Conservation (phyloP, 805 yeast species). For the Sugiyamaella marilandica region DNA sequence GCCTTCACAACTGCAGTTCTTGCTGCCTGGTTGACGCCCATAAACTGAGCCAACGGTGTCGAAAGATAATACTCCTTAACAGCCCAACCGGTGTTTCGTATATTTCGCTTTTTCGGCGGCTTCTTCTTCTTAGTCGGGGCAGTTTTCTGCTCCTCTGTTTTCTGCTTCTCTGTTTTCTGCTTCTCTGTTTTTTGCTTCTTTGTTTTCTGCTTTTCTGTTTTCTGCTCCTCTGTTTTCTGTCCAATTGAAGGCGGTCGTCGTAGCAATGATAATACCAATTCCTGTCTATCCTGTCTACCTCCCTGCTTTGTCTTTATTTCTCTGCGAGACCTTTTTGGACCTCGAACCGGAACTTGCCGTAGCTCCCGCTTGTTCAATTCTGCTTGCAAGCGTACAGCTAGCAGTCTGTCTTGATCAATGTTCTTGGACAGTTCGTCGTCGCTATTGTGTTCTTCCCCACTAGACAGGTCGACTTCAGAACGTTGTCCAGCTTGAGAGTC, state of each 20-base stretch:
- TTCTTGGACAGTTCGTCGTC: not conserved
- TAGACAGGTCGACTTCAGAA: not conserved
- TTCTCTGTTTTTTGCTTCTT: too few relatives aligned
- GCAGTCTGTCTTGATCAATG: not conserved
- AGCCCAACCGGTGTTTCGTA: too few relatives aligned
- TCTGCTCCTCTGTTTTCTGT: too few relatives aligned
- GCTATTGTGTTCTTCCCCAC: not conserved
- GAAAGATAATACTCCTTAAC: too few relatives aligned
- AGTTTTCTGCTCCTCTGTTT: too few relatives aligned
- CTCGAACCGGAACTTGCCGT: too few relatives aligned
- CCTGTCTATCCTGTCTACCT: not conserved
- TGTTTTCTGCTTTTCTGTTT: too few relatives aligned
- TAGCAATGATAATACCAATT: too few relatives aligned
- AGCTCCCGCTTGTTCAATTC: slow-evolving; percentile 21
- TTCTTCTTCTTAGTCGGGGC: too few relatives aligned
- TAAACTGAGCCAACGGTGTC: slow-evolving; percentile 39
- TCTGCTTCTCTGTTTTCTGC: too few relatives aligned
- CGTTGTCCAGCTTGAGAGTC: not conserved
- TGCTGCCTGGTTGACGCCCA: slow-evolving; percentile 46
- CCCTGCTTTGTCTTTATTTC: slow-evolving; percentile 13
- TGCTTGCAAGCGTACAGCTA: slow-evolving; percentile 46
- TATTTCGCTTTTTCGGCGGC: too few relatives aligned
- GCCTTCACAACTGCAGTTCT: slow-evolving; percentile 67
- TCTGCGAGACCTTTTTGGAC: slow-evolving; percentile 8
- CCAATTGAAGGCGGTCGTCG: too few relatives aligned